Evolutionary conservation across 306 rosid species (phyloP), one percentile per base, ranked within the genome.

Genomic region (Castanea crenata): DNA sequence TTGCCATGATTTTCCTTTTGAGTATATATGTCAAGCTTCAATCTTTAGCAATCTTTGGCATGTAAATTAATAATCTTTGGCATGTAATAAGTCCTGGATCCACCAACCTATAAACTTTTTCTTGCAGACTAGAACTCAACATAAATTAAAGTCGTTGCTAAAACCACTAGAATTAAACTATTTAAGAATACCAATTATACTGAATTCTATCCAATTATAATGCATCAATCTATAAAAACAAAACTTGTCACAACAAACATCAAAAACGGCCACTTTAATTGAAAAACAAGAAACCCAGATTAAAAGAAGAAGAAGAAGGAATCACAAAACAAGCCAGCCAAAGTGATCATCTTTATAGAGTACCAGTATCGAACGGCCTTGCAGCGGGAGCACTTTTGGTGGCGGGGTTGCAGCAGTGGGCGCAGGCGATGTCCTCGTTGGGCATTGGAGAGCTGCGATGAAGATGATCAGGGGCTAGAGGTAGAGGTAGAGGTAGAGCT

Each of bases 361-460:
- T 38, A 91, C 99, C 99, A 96, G 83, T 96, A 96, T 68, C 88
- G 82, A 3, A 93, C 90, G 13, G 91, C 88, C 76, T 96, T 96
- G 80, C 99, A 96, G 70, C 97, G 91, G 0, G 99, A 90, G 84
- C 99, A 96, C 82, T 80, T 86, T 89, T 90, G 29, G 88, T 11
- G 74, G 82, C 88, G 51, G 19, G 67, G 3, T 76, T 59, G 59
- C 85, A 86, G 54, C 99, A 96, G 63, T 86, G 91, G 75, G 74
- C 86, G 75, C 99, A 96, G n/a, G 54, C 55, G 57, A 80, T 18
- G 16, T 83, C 73, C 49, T 35, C 81, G 29, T 85, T 91, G 7
- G 97, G 89, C 93, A 95, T 89, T 85, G 91, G 55, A 73, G 73
- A 61, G 46, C 84, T 7, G 44, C 2, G 44, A 38, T 38, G 44